Percentiles rank a stretch among this genome's conserved stretches.
Conservation (phyloP, 805 yeast species). For the Schizosaccharomyces osmophilus region DNA sequence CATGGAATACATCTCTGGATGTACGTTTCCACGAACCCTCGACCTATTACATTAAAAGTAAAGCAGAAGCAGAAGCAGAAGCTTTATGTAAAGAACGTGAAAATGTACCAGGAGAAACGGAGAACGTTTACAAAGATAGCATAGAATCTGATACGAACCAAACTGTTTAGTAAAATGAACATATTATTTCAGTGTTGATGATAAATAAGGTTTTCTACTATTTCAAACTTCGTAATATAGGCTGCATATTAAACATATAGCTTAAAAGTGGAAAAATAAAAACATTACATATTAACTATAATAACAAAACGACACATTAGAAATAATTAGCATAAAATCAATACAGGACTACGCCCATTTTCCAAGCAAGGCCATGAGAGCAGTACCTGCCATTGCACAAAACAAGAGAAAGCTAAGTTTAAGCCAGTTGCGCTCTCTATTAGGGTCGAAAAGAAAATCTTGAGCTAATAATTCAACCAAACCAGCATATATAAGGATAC, state of each 20-base stretch:
- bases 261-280: too few species aligned
- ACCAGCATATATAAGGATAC: conserved; percentile 46
- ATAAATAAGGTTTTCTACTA: too few species aligned
- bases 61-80: not conserved
- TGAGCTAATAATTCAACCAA: conserved; percentile 50
- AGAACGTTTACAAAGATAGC: too few species aligned
- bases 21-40: not conserved
- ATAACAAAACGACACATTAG: too few species aligned
- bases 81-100: not conserved
- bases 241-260: too few species aligned
- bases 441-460: conserved; percentile 31
- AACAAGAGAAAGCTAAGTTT: conserved; percentile 20
- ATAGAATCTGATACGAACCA: too few species aligned
- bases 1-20: not conserved
- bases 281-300: too few species aligned
- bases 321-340: too few species aligned
- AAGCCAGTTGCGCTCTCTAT: conserved; percentile 18
- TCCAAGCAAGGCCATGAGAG: conserved; percentile 50
- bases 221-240: too few species aligned
- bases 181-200: too few species aligned
- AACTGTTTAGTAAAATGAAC: too few species aligned
- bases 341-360: conserved; percentile 42
- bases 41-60: not conserved
- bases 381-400: conserved; percentile 24
- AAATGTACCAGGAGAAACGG: too few species aligned